Percentiles rank a stretch among this genome's conserved stretches.
Evolutionary conservation across 139 green algal genomes (phyloP).

Genomic region (Trebouxia sp.): DNA sequence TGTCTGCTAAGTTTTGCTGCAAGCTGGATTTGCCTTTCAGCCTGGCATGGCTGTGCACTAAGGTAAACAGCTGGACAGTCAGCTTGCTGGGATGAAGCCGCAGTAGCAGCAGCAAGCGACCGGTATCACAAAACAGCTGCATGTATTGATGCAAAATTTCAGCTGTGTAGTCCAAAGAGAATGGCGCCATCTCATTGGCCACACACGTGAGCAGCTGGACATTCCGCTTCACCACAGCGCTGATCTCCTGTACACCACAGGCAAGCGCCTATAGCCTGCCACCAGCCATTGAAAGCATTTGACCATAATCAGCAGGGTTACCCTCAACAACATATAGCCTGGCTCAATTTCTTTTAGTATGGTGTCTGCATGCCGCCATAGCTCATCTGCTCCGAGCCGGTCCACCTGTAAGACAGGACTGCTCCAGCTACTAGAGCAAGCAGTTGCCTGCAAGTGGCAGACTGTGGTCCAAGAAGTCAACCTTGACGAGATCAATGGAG

Average conservation of each 20-base stretch:
- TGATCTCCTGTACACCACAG: constrained; percentile 27
- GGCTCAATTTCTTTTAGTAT: constrained; percentile 15
- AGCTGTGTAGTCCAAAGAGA: constrained; percentile 26
- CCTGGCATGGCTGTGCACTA: not conserved
- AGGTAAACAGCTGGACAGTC: constrained; percentile 25
- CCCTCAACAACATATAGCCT: not conserved
- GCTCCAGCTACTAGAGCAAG: no score
- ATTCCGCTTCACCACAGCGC: not conserved
- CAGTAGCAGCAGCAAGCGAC: constrained; percentile 13
- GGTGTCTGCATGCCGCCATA: not conserved
- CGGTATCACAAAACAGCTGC: constrained; percentile 15
- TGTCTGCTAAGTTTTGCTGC: not conserved
- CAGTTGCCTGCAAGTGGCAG: no score
- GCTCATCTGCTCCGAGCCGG: not conserved
- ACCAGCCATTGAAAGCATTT: no score
- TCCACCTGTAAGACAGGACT: not conserved
- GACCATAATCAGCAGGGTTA: not conserved
- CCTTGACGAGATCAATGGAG: constrained; percentile 11
- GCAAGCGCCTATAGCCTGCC: no score
- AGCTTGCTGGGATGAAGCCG: constrained; percentile 22
- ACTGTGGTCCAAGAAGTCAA: no score
- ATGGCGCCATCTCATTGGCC: constrained; percentile 8
- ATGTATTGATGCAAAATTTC: constrained; percentile 22
- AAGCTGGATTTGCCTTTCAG: not conserved
- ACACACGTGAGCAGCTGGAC: not conserved